Percentiles rank a stretch among this genome's conserved stretches.
Evolutionary conservation across 768 basidiomycete genomes (phyloP).

Genomic region (Boletus barrowsii): DNA sequence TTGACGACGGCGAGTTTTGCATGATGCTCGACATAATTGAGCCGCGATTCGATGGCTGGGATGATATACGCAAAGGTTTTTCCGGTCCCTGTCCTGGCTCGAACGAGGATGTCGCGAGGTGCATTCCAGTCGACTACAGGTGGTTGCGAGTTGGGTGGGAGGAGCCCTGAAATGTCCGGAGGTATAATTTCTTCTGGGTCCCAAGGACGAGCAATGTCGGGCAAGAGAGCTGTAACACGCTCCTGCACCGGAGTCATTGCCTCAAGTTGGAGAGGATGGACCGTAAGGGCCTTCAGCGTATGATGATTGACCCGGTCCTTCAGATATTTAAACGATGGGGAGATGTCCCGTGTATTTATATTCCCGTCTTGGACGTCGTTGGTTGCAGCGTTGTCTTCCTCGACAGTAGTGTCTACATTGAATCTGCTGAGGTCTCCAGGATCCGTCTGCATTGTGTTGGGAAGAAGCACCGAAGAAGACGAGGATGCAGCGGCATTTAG

Average conservation of each 20-base stretch:
- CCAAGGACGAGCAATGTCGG: constrained; percentile 59
- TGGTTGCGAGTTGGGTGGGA: not conserved
- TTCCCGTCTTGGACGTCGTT: not conserved
- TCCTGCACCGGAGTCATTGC: constrained; percentile 83
- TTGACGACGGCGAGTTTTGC: constrained; percentile 41
- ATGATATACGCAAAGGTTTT: constrained; percentile 89
- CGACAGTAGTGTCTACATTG: too few species aligned
- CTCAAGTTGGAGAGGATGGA: constrained; percentile 60
- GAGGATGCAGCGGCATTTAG: constrained; percentile 3
- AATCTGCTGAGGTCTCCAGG: not conserved
- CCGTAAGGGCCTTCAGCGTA: constrained; percentile 59
- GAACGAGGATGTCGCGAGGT: constrained; percentile 73
- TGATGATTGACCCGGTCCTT: constrained; percentile 36
- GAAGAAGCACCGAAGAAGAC: not conserved
- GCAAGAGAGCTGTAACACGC: constrained; percentile 73
- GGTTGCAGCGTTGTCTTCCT: not conserved
- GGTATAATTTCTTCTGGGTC: constrained; percentile 29
- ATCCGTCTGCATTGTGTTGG: not conserved
- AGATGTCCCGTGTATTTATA: not conserved
- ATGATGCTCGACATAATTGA: constrained; percentile 51
- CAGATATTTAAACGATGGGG: constrained; percentile 35
- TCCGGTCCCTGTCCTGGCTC: constrained; percentile 86
- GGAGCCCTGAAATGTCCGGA: not conserved
- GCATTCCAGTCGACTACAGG: constrained; percentile 5
- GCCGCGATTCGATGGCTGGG: constrained; percentile 77